These are phyloP conservation scores for Sugiyamaella sp. DNA, from an alignment of 1,139 yeast genomes.

Conservation along the genomic window DNA sequence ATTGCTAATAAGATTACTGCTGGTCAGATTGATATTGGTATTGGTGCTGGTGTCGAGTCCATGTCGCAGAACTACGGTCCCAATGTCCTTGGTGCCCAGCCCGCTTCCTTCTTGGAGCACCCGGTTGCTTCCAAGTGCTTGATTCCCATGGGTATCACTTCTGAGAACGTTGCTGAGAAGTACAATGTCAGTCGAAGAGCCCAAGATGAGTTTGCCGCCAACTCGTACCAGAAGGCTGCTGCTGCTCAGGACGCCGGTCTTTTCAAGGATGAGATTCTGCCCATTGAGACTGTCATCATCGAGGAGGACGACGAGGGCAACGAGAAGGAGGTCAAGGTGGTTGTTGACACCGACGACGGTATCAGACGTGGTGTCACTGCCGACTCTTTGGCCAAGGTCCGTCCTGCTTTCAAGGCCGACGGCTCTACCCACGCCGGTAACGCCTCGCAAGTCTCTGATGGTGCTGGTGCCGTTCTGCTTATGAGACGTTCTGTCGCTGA, in stretches of 20 bases:
- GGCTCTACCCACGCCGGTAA: slow-evolving; percentile 95
- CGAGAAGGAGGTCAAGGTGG: slow-evolving; percentile 44
- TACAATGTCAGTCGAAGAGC: slow-evolving; percentile 46
- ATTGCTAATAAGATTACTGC: slow-evolving; percentile 83
- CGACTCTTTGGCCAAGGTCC: slow-evolving; percentile 68
- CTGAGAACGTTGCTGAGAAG: slow-evolving; percentile 69
- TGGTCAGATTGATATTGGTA: slow-evolving; percentile 90
- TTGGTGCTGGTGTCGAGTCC: slow-evolving; percentile 91
- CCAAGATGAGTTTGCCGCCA: slow-evolving; percentile 48
- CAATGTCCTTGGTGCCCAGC: slow-evolving; percentile 63
- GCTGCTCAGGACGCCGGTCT: slow-evolving; percentile 68
- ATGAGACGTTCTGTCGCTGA: slow-evolving; percentile 90
- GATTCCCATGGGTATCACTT: slow-evolving; percentile 91
- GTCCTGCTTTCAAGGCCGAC: slow-evolving; percentile 82
- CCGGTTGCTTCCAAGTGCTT: slow-evolving; percentile 63
- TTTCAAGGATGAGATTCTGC: slow-evolving; percentile 84
- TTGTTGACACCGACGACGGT: slow-evolving; percentile 82
- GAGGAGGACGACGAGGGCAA: slow-evolving; percentile 45
- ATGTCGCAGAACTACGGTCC: slow-evolving; percentile 88
- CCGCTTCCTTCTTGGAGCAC: slow-evolving; percentile 51
- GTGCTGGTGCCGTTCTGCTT: slow-evolving; percentile 87
- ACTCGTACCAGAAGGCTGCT: slow-evolving; percentile 67
- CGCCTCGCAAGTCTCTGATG: slow-evolving; percentile 93
- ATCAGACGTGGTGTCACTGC: slow-evolving; percentile 88
- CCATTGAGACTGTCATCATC: slow-evolving; percentile 53